Evolutionary conservation across 495 filamentous ascomycete species (phyloP).

Genomic region (Trypethelium eluteriae): DNA sequence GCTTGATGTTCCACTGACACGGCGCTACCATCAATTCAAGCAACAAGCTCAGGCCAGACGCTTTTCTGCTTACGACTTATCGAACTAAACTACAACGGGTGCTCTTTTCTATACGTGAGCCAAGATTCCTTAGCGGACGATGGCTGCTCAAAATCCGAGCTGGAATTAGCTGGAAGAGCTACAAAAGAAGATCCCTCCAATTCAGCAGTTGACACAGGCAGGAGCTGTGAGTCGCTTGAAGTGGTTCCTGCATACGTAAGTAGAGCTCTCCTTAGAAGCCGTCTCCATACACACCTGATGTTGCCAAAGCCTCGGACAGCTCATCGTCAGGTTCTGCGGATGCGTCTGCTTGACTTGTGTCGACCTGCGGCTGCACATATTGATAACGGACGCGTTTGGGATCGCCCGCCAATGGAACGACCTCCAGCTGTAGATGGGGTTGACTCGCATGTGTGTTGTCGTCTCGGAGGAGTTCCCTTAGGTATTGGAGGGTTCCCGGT

Average conservation of each 20-base stretch:
- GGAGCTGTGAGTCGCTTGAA: background rate
- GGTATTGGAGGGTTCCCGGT: background rate
- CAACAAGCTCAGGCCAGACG: too few species aligned
- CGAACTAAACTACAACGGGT: background rate
- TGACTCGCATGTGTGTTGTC: too few species aligned
- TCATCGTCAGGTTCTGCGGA: background rate
- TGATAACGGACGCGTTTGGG: background rate
- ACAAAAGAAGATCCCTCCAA: background rate
- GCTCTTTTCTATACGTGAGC: background rate
- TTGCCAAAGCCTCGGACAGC: background rate
- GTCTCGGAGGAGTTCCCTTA: background rate
- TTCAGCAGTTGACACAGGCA: background rate
- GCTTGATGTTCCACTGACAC: too few species aligned
- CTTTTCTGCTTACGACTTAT: background rate
- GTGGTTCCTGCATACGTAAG: background rate
- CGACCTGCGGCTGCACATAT: background rate
- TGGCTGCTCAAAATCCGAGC: background rate
- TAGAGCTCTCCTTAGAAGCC: background rate
- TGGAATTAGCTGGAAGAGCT: background rate
- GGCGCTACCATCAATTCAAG: too few species aligned
- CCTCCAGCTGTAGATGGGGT: background rate
- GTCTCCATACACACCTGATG: background rate
- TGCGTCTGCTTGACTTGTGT: background rate
- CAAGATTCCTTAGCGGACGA: background rate
- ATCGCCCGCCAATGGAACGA: background rate